These are phyloP conservation scores for Lepiota subincarnata DNA, from an alignment of 768 basidiomycete genomes.

Conservation along the genomic window DNA sequence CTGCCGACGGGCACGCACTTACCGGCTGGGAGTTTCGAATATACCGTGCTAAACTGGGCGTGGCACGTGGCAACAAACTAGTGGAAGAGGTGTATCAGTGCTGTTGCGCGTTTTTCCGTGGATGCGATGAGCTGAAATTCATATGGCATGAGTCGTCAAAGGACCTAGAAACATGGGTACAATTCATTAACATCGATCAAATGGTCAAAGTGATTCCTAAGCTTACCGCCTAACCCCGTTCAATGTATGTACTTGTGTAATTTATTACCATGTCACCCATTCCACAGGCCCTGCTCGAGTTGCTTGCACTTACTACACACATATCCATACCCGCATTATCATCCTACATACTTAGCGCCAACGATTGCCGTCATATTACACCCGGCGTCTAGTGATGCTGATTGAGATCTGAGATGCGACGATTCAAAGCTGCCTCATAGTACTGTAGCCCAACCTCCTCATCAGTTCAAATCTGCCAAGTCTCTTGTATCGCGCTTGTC, in stretches of 20 bases:
- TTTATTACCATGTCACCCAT: not conserved
- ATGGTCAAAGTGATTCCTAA: conserved; percentile 80
- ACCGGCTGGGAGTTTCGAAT: conserved; percentile 86
- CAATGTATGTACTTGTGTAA: not conserved
- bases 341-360: not conserved
- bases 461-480: too few relatives aligned
- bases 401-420: too few relatives aligned
- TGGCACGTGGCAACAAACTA: conserved; percentile 51
- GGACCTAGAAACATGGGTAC: conserved; percentile 75
- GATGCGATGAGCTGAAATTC: conserved; percentile 59
- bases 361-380: too few relatives aligned
- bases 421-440: too few relatives aligned
- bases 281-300: not conserved
- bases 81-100: conserved; percentile 73
- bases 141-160: conserved; percentile 67
- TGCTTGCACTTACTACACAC: too few relatives aligned
- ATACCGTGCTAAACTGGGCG: conserved; percentile 69
- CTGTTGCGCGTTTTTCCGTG: conserved; percentile 73
- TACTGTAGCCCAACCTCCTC: too few relatives aligned
- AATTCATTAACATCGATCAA: conserved; percentile 81
- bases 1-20: conserved; percentile 64
- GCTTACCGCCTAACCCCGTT: conserved; percentile 44
- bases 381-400: too few relatives aligned
- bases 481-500: too few relatives aligned
- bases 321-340: not conserved